Evolutionary conservation across 495 filamentous ascomycete genomes (phyloP).

Genomic region (Penicillium samsonianum): DNA sequence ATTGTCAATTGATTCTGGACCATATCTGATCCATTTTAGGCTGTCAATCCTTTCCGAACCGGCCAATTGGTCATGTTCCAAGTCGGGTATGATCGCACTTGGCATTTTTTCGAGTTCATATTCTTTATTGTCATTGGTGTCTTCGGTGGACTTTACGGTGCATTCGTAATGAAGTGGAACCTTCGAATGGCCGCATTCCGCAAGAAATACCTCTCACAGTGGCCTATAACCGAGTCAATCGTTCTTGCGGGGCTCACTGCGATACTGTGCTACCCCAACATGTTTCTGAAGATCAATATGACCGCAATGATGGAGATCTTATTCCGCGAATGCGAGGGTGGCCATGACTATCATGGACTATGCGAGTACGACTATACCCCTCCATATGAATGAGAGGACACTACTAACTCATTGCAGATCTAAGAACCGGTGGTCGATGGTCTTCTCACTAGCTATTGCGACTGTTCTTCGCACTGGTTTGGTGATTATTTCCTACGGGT

Average conservation of each 20-base stretch:
- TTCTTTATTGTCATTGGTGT: slow-evolving; percentile 91
- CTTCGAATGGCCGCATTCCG: slow-evolving; percentile 86
- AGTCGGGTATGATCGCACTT: slow-evolving; percentile 90
- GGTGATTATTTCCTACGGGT: slow-evolving; percentile 96
- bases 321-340: slow-evolving; percentile 92
- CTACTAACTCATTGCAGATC: slow-evolving; percentile 40
- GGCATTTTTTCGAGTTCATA: slow-evolving; percentile 96
- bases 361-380: slow-evolving; percentile 64
- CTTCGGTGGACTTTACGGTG: slow-evolving; percentile 94
- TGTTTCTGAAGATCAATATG: slow-evolving; percentile 97
- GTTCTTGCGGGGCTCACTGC: slow-evolving; percentile 81
- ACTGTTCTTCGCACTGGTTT: slow-evolving; percentile 79
- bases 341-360: slow-evolving; percentile 86
- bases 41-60: slow-evolving; percentile 96
- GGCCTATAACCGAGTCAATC: slow-evolving; percentile 86
- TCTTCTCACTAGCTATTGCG: slow-evolving; percentile 76
- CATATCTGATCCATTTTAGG: slow-evolving; percentile 38
- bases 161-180: slow-evolving; percentile 99
- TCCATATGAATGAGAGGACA: not conserved
- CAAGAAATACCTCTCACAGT: slow-evolving; percentile 86
- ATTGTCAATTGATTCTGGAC: not conserved
- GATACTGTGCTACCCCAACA: slow-evolving; percentile 92
- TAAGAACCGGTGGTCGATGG: slow-evolving; percentile 73
- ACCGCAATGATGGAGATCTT: slow-evolving; percentile 98
- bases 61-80: slow-evolving; percentile 99